These are phyloP conservation scores for Cercophora samala DNA, from an alignment of 495 filamentous ascomycete species.

Conservation along the genomic window DNA sequence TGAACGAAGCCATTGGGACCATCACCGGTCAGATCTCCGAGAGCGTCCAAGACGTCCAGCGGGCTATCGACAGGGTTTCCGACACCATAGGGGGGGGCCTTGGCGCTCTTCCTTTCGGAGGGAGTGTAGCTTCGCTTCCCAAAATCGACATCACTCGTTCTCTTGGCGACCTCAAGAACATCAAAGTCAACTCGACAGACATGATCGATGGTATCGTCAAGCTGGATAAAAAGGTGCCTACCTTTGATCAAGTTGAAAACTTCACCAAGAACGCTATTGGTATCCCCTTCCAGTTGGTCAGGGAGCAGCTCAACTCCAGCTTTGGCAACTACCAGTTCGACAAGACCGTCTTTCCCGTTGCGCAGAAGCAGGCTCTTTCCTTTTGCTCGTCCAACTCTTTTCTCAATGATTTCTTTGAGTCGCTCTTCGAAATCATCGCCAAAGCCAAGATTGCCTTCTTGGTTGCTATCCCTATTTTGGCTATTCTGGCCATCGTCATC, in stretches of 20 bases:
- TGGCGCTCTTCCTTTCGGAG: slow-evolving; percentile 35
- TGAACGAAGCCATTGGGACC: slow-evolving; percentile 67
- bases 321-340: slow-evolving; percentile 74
- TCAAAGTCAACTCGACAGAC: slow-evolving; percentile 61
- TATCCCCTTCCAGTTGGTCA: slow-evolving; percentile 73
- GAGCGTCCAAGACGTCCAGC: slow-evolving; percentile 54
- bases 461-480: slow-evolving; percentile 62
- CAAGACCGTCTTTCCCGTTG: slow-evolving; percentile 69
- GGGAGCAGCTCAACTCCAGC: slow-evolving; percentile 62
- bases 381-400: slow-evolving; percentile 85
- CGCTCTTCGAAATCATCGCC: slow-evolving; percentile 56
- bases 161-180: slow-evolving; percentile 61
- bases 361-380: slow-evolving; percentile 71
- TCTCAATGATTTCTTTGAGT: slow-evolving; percentile 83
- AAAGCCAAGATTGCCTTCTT: slow-evolving; percentile 72
- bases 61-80: slow-evolving; percentile 58
- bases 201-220: slow-evolving; percentile 62
- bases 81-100: slow-evolving; percentile 40
- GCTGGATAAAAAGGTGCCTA: slow-evolving; percentile 74
- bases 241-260: slow-evolving; percentile 77
- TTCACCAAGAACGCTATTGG: slow-evolving; percentile 67
- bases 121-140: slow-evolving; percentile 33
- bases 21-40: slow-evolving; percentile 62
- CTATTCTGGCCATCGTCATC: slow-evolving; percentile 67
- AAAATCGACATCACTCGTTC: slow-evolving; percentile 56